These are phyloP conservation scores for Spizellomyces punctatus DNA, from an alignment of 192 early-diverging fungal genomes.

Conservation along the genomic window DNA sequence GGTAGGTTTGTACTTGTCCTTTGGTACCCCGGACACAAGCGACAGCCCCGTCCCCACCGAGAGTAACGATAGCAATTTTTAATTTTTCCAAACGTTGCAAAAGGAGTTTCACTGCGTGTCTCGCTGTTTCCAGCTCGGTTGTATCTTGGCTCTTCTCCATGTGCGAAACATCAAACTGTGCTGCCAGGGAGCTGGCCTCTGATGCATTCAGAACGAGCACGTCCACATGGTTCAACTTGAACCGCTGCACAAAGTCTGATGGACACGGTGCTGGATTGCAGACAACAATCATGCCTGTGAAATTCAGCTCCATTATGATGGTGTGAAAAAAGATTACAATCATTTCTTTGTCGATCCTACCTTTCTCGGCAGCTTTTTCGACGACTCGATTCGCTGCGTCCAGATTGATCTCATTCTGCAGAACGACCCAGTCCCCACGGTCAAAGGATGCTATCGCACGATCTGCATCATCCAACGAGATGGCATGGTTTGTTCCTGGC, in stretches of 20 bases:
- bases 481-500: slow-evolving; percentile 42
- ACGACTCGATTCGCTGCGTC: slow-evolving; percentile 31
- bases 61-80: slow-evolving; percentile 66
- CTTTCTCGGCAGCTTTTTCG: slow-evolving; percentile 11
- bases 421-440: slow-evolving; percentile 73
- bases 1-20: slow-evolving; percentile 40
- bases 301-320: background rate
- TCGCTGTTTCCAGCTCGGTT: background rate
- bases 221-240: slow-evolving; percentile 61
- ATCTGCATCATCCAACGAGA: slow-evolving; percentile 30
- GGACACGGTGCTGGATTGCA: slow-evolving; percentile 88
- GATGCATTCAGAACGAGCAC: slow-evolving; percentile 81
- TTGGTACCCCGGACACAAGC: slow-evolving; percentile 36
- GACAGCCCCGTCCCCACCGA: slow-evolving; percentile 68
- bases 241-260: slow-evolving; percentile 42
- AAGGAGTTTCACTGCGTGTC: slow-evolving; percentile 27
- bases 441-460: slow-evolving; percentile 56
- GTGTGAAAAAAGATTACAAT: background rate
- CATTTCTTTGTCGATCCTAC: background rate
- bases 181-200: slow-evolving; percentile 56
- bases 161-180: slow-evolving; percentile 14
- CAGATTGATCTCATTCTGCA: slow-evolving; percentile 84
- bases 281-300: slow-evolving; percentile 65
- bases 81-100: slow-evolving; percentile 48
- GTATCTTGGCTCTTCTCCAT: background rate